Conservation (phyloP, 768 basidiomycete species). For the Guyanaporus albipodus region DNA sequence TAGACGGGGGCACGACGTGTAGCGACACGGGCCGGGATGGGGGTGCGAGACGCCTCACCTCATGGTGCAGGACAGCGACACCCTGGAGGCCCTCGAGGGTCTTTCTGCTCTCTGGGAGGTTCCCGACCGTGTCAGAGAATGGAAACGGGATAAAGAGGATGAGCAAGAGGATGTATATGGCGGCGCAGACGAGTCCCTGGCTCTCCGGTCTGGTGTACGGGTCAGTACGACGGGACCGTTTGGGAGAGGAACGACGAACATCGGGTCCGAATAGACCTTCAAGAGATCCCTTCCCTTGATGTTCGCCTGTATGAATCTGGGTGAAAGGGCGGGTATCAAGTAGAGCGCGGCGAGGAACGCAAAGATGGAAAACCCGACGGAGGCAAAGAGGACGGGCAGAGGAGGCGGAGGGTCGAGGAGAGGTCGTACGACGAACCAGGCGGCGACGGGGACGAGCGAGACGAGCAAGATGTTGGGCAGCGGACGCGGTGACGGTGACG, state of each 20-base stretch:
- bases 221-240: too few relatives aligned
- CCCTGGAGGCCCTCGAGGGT: slow-evolving; percentile 42
- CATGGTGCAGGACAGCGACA: slow-evolving; percentile 66
- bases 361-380: slow-evolving; percentile 78
- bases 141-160: slow-evolving; percentile 95
- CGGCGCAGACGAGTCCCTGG: slow-evolving; percentile 85
- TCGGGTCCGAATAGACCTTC: slow-evolving; percentile 70
- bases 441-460: slow-evolving; percentile 60
- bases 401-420: slow-evolving; percentile 65
- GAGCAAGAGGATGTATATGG: slow-evolving; percentile 80
- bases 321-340: slow-evolving; percentile 80
- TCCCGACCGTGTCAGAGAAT: slow-evolving; percentile 69
- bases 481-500: slow-evolving; percentile 40
- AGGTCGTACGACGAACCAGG: slow-evolving; percentile 72
- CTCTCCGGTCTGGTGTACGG: slow-evolving; percentile 99
- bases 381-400: slow-evolving; percentile 71
- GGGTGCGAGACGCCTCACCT: slow-evolving; percentile 48
- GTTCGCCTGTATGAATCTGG: slow-evolving; percentile 74
- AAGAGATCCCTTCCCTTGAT: slow-evolving; percentile 85
- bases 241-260: too few relatives aligned
- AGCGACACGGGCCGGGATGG: not conserved
- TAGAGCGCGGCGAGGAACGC: slow-evolving; percentile 75
- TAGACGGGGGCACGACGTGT: slow-evolving; percentile 31
- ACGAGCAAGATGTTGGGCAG: slow-evolving; percentile 50
- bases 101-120: slow-evolving; percentile 39